Conservation (phyloP, 1,139 yeast species). For the Candida mesenterica region DNA sequence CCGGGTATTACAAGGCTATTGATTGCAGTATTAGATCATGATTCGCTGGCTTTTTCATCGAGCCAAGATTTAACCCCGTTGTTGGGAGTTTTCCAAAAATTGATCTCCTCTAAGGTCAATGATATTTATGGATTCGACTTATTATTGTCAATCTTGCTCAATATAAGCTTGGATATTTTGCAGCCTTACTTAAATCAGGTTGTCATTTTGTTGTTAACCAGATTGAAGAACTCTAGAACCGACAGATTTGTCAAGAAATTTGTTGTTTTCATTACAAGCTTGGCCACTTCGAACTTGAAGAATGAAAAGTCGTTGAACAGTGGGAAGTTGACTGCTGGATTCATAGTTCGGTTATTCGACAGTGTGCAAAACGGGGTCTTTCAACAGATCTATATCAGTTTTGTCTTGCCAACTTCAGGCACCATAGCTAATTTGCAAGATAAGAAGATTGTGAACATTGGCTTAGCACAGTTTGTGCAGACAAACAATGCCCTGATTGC, state of each 20-base stretch:
- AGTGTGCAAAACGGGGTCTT: constrained; percentile 64
- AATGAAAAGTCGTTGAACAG: constrained; percentile 10
- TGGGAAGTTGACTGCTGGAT: constrained; percentile 41
- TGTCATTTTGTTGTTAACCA: constrained; percentile 70
- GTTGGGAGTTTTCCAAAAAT: constrained; percentile 93
- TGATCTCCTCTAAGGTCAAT: constrained; percentile 79
- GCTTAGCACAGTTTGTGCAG: constrained; percentile 57
- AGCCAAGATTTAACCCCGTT: constrained; percentile 63
- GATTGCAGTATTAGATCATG: constrained; percentile 66
- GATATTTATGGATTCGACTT: constrained; percentile 85
- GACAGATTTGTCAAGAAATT: constrained; percentile 78
- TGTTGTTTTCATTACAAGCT: constrained; percentile 60
- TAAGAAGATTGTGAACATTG: constrained; percentile 73
- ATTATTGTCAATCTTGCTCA: constrained; percentile 63
- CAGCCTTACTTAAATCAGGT: constrained; percentile 66
- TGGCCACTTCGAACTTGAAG: constrained; percentile 23
- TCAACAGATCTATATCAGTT: constrained; percentile 59
- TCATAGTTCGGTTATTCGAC: constrained; percentile 57
- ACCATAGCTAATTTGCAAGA: constrained; percentile 68
- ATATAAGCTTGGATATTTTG: constrained; percentile 51
- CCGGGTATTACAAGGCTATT: constrained; percentile 88
- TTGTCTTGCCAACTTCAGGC: constrained; percentile 66
- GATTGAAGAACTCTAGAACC: constrained; percentile 78
- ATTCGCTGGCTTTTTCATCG: constrained; percentile 50
- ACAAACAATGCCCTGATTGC: constrained; percentile 40